Conservation (phyloP, 1,139 yeast genomes). For the Yamadazyma oceani region DNA sequence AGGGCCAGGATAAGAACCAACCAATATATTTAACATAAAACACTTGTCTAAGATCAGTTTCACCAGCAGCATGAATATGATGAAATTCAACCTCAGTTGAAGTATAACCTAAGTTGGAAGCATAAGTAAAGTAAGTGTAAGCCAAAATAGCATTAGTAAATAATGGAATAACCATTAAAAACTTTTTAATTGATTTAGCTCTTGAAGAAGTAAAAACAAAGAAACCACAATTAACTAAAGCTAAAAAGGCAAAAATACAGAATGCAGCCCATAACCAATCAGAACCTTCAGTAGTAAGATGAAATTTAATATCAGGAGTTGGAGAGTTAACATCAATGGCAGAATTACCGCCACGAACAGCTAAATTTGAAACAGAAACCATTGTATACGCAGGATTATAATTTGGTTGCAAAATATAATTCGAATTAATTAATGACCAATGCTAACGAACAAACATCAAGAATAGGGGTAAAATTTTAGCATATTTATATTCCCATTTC, state of each 20-base stretch:
- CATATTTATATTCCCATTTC: slow-evolving; percentile 1
- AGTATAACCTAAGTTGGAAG: slow-evolving; percentile 68
- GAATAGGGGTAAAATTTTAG: slow-evolving; percentile 1
- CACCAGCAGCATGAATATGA: slow-evolving; percentile 42
- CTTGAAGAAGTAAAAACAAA: slow-evolving; percentile 39
- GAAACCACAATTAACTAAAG: slow-evolving; percentile 41
- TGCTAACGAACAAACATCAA: not conserved
- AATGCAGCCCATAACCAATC: slow-evolving; percentile 74
- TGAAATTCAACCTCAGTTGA: slow-evolving; percentile 53
- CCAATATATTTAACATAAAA: slow-evolving; percentile 67
- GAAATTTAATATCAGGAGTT: slow-evolving; percentile 43
- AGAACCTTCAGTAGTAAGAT: slow-evolving; percentile 59
- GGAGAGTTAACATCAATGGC: slow-evolving; percentile 52
- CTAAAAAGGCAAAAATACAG: slow-evolving; percentile 43
- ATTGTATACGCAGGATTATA: slow-evolving; percentile 5
- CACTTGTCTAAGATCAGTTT: slow-evolving; percentile 53
- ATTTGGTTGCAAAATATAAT: slow-evolving; percentile 4
- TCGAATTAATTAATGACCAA: not conserved
- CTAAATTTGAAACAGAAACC: slow-evolving; percentile 17
- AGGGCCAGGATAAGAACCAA: slow-evolving; percentile 66
- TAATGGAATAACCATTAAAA: slow-evolving; percentile 47
- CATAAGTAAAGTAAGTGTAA: slow-evolving; percentile 59
- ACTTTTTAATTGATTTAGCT: slow-evolving; percentile 35
- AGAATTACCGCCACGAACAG: slow-evolving; percentile 32
- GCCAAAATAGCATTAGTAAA: slow-evolving; percentile 48